phyloP scores from a whole-genome alignment of 805 yeast genomes.

The Wickerhamiella cacticola region DNA sequence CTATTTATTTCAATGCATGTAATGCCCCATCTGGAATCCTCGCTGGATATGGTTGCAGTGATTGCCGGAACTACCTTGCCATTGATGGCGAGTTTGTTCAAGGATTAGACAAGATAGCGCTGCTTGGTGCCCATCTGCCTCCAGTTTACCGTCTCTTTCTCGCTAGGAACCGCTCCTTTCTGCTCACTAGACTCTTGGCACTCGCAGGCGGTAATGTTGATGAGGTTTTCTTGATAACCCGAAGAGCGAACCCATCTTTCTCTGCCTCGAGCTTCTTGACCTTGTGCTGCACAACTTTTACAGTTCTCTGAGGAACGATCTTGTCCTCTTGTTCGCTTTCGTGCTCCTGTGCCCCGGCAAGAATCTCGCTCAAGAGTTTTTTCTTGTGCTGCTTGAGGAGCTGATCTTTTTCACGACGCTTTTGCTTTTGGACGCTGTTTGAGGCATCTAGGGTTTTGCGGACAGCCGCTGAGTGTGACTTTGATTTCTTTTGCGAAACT shows the following conservation, averaged over 20 bases:
- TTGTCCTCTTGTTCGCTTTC: constrained; percentile 12
- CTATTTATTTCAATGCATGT: constrained; percentile 59
- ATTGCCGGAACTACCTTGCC: constrained; percentile 18
- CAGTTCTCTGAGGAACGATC: constrained; percentile 9
- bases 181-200: constrained; percentile 11
- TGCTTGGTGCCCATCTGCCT: not conserved
- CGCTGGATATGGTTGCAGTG: constrained; percentile 9
- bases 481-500: constrained; percentile 17
- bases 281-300: constrained; percentile 10
- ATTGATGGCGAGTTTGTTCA: constrained; percentile 18
- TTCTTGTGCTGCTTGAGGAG: constrained; percentile 22
- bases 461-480: constrained; percentile 13
- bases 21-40: constrained; percentile 16
- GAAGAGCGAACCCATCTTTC: constrained; percentile 22
- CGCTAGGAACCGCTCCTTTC: constrained; percentile 23
- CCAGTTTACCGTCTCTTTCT: constrained; percentile 14
- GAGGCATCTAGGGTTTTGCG: constrained; percentile 14
- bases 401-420: constrained; percentile 24
- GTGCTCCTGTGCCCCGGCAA: constrained; percentile 17
- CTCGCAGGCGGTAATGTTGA: constrained; percentile 25
- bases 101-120: too few species aligned
- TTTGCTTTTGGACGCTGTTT: constrained; percentile 18
- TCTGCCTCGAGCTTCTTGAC: constrained; percentile 14
- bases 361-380: constrained; percentile 22
- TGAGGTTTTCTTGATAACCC: constrained; percentile 18